Conservation (phyloP, 2,329 filamentous ascomycete genomes). For the Neodidymelliopsis sp. region DNA sequence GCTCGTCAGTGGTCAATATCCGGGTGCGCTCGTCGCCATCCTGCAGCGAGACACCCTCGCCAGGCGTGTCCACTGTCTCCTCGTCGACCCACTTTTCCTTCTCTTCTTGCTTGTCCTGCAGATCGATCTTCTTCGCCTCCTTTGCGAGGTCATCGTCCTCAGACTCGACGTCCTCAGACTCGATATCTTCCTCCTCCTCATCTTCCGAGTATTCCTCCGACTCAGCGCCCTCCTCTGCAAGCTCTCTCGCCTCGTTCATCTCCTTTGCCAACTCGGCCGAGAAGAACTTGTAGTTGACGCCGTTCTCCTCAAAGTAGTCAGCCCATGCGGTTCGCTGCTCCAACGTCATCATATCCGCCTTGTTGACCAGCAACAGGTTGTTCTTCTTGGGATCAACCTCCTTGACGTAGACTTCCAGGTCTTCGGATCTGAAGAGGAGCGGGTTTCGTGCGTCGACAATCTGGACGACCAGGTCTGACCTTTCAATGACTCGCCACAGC, state of each 20-base stretch:
- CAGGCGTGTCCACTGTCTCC: conserved; percentile 47
- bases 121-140: conserved; percentile 54
- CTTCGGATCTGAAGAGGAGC: conserved; percentile 90
- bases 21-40: conserved; percentile 60
- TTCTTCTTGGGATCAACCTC: conserved; percentile 87
- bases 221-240: conserved; percentile 59
- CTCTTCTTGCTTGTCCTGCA: conserved; percentile 54
- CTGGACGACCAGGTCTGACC: conserved; percentile 94
- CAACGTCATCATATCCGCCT: conserved; percentile 97
- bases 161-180: conserved; percentile 53
- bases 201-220: conserved; percentile 53
- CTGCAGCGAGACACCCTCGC: conserved; percentile 45
- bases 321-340: conserved; percentile 86
- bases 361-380: conserved; percentile 94
- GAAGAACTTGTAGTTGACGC: conserved; percentile 94
- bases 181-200: conserved; percentile 46
- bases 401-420: conserved; percentile 93
- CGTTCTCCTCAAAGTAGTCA: conserved; percentile 78
- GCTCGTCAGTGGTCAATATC: conserved; percentile 90
- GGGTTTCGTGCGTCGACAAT: conserved; percentile 98
- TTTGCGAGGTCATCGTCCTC: conserved; percentile 53
- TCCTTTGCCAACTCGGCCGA: conserved; percentile 93
- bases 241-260: conserved; percentile 74
- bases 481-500: conserved; percentile 96
- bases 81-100: conserved; percentile 52